Percentiles rank a stretch among this genome's conserved stretches.
These are phyloP conservation scores for Diaporthe velutina DNA, from an alignment of 2,329 filamentous ascomycete species.

Conservation along the genomic window DNA sequence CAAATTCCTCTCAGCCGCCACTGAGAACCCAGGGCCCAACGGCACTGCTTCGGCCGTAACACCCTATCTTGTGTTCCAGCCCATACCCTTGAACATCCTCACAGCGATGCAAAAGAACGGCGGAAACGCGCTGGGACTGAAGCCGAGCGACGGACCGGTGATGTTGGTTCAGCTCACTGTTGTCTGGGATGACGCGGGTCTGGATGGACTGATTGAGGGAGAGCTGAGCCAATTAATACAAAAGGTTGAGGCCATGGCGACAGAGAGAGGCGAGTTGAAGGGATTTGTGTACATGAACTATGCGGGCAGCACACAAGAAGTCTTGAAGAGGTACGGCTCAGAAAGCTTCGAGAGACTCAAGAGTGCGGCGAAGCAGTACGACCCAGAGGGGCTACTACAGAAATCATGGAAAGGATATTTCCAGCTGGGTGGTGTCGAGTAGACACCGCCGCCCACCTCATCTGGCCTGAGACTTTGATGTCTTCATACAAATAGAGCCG, in stretches of 20 bases:
- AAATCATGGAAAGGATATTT: constrained; percentile 32
- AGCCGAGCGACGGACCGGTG: constrained; percentile 49
- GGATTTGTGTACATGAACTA: constrained; percentile 35
- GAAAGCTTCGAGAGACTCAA: constrained; percentile 21
- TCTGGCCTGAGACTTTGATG: too few species aligned
- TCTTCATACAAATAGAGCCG: too few species aligned
- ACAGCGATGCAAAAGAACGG: constrained; percentile 50
- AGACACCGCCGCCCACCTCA: not conserved
- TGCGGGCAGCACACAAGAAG: constrained; percentile 18
- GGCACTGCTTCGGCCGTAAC: constrained; percentile 27
- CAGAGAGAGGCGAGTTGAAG: constrained; percentile 45
- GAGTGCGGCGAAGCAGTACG: not conserved
- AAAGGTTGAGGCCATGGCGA: constrained; percentile 46
- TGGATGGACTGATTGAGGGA: constrained; percentile 48
- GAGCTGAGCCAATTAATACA: constrained; percentile 40
- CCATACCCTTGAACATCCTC: constrained; percentile 51
- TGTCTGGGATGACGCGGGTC: constrained; percentile 43
- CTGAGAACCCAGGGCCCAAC: not conserved
- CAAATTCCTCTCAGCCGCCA: not conserved
- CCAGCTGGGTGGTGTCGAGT: not conserved
- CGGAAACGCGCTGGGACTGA: constrained; percentile 57
- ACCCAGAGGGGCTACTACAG: constrained; percentile 42
- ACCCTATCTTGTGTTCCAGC: constrained; percentile 52
- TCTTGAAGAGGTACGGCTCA: constrained; percentile 12
- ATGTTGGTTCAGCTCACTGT: constrained; percentile 49